Base-by-base conservation (phyloP, 1,139 yeast genomes). In the Kodamaea arcana region DNA sequence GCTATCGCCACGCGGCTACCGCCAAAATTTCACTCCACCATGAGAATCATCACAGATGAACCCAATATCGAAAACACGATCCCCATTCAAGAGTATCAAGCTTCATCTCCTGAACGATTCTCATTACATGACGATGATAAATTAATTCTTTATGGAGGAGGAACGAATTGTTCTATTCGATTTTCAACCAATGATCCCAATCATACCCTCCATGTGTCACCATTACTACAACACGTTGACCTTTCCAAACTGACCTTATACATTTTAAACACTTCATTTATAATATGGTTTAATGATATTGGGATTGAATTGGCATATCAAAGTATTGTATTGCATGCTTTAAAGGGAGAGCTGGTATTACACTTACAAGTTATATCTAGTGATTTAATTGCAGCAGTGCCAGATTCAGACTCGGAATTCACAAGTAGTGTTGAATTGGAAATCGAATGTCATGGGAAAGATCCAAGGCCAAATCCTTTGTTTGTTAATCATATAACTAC, bases 61-160 rank as follows among this genome's bases (percentile, higher is more conserved):
- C 77, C 77, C 17, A 65, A 57, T 39, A 47, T 56, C 29, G 76
- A 69, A 39, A 69, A 69, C 48, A 69, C 76, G 8, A 57, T 68
- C 11, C 62, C 65, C 4, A 47, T 52, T 12, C 39, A 49, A 11
- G 47, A 54, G 17, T 69, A 62, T 44, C 68, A 57, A 35, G 51
- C 65, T 5, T 62, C 65, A 17, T 62, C 68, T 2, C 76, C 76
- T 1, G 73, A 64, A 30, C 45, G 50, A 29, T 69, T 63, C 43
- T 55, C 66, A 9, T 46, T 58, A 15, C 60, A 52, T 16, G 69
- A 64, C 34, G 70, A 65, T 38, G 75, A 70, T 45, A 67, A 68
- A 45, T 54, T 60, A 39, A 65, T 71, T 20, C 46, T 71, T 8
- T 62, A 66, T 41, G 69, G 64, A 4, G 75, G 75, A 4, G 71